Base-by-base conservation (phyloP, 805 yeast genomes). In the Cyberlindnera lachancei region DNA sequence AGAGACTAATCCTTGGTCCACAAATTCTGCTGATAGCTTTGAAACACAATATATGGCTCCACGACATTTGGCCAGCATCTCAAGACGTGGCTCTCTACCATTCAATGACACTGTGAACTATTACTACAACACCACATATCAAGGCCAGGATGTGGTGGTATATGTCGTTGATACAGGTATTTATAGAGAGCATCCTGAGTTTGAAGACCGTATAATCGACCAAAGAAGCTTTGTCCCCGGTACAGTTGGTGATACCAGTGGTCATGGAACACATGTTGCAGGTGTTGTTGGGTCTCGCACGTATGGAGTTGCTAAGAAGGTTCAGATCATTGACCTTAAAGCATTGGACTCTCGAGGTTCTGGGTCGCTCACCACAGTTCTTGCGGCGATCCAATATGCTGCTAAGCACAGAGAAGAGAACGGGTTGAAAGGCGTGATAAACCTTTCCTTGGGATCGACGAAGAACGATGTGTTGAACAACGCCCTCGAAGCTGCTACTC, bases 201-300 rank as follows among this genome's bases (percentile, higher is more conserved):
- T 82, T 48, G 78, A 69, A 45, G 78, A 75, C 1, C 58, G 90
- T 33, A 84, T 79, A 7, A 45, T 41, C 6, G 51, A 56, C 36
- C 88, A 88, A 1, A 66, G 62, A 7, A 83, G 79, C 46, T 72
- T 77, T 36, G 77, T 85, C 1, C 79, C 73, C 42, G 73, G 34
- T 12, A 36, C 75, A 1, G 49, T 63, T 1, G 85, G 83, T 6
- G 96, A 88, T 52, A 59, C 59, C 8, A 78, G 79, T 45, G 96
- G 96, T 0, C 96, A 87, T 54, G 96, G 95, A 0, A 85, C 96
- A 1, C 96, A 87, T 56, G 94, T 88, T 29, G 95, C 96, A 0
- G 96, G 96, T 4, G 61, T 85, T 10, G 70, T 85, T 34, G 95
- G 90, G 0, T 83, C 95, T 2, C 65, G 59, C 33, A 73, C 77